Evolutionary conservation across 2,329 filamentous ascomycete genomes (phyloP).

Genomic region (Harringtonia lauricola): DNA sequence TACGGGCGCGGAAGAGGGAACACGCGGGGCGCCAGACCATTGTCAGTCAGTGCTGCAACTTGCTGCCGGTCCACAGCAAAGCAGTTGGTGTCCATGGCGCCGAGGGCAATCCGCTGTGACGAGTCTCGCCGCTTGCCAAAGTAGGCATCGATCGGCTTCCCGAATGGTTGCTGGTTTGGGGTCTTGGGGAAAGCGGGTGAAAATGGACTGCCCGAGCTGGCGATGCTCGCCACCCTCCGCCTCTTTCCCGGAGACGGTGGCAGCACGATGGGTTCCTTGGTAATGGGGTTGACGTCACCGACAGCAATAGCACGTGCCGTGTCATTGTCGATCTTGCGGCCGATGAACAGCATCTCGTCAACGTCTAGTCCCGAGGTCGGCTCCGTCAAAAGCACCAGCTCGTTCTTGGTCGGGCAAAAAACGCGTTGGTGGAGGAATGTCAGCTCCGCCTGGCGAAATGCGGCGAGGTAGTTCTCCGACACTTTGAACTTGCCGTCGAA

Average conservation of each 20-base stretch:
- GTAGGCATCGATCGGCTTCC: constrained; percentile 43
- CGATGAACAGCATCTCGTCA: constrained; percentile 72
- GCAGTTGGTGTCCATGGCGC: constrained; percentile 53
- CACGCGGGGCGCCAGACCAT: constrained; percentile 40
- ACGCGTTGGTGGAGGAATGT: constrained; percentile 95
- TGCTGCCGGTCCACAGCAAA: constrained; percentile 40
- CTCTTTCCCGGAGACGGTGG: constrained; percentile 28
- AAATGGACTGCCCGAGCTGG: constrained; percentile 14
- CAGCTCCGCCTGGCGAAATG: constrained; percentile 76
- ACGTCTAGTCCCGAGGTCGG: constrained; percentile 51
- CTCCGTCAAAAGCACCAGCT: constrained; percentile 65
- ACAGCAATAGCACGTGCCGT: constrained; percentile 63
- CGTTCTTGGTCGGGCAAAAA: constrained; percentile 64
- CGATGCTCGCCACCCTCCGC: constrained; percentile 21
- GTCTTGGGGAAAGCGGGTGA: not conserved
- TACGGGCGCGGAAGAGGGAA: constrained; percentile 50
- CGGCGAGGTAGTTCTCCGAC: constrained; percentile 68
- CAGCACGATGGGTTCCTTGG: constrained; percentile 54
- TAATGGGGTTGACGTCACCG: constrained; percentile 83
- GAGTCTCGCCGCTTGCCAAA: constrained; percentile 35
- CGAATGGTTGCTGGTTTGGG: constrained; percentile 12
- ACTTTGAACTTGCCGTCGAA: constrained; percentile 81
- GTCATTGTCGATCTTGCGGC: constrained; percentile 55
- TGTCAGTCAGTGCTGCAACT: constrained; percentile 35
- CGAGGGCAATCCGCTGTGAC: constrained; percentile 38